Evolutionary conservation across 768 basidiomycete genomes (phyloP), one percentile per base, ranked within the genome.

Genomic region (Lentinula boryana): DNA sequence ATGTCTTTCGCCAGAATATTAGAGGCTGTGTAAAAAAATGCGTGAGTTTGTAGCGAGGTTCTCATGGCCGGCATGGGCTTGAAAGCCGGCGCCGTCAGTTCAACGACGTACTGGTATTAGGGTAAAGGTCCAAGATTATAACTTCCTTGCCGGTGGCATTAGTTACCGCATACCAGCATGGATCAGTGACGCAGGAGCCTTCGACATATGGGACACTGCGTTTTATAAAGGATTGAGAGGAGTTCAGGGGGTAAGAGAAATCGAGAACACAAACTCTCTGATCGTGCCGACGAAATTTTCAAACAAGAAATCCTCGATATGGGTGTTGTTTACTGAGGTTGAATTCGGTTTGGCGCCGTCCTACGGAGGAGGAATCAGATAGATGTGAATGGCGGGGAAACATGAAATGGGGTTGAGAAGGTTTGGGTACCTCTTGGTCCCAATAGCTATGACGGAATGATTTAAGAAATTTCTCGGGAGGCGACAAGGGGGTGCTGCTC

Each of bases 61-160:
- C 27, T 27, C 27, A 27, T 27, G 3, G 27, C 27, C 0, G 27
- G 27, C 27, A 27, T 27, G 27, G 27, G 27, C 27, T 27, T 27
- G 27, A 27, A 27, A 27, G 27, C 27, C 27, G 27, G 27, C 27
- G 27, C 27, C 27, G 13, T 21, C 33, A 59, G 2, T 12, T 6
- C 3, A 9, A 27, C 12, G 50, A 52, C 77, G 32, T 56, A 83
- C 82, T 78, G 7, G 84, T 85, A n/a, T 73, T 72, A 2, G 80
- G 79, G 62, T 84, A 82, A 23, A 87, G 68, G 65, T 86, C 85
- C 40, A 85, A 76, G 51, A 87, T 85, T 5, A 73, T 73, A 23
- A 82, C 81, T 69, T 87, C 84, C 63, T 80, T 83, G 32, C 84
- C 82, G 1, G 84, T 84, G 8, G 83, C 82, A 21, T 77, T 77